Evolutionary conservation across 2,329 filamentous ascomycete species (phyloP).

Genomic region (Mollisiaceae sp.): DNA sequence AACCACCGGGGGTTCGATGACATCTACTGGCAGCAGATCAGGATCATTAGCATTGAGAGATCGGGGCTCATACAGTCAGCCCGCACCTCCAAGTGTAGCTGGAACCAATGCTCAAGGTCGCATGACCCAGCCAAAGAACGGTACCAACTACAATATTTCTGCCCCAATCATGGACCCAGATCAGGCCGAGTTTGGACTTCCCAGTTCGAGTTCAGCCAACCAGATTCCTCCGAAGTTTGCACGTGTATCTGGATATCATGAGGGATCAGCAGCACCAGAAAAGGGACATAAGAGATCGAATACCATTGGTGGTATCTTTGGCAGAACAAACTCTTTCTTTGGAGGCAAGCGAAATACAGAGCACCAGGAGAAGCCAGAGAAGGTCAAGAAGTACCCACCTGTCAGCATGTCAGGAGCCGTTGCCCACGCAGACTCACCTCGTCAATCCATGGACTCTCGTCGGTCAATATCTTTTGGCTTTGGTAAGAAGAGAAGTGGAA

Average conservation of each 20-base stretch:
- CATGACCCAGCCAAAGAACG: slow-evolving; percentile 75
- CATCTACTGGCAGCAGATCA: slow-evolving; percentile 59
- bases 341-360: slow-evolving; percentile 53
- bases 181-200: slow-evolving; percentile 62
- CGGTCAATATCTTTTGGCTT: slow-evolving; percentile 74
- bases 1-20: slow-evolving; percentile 81
- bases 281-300: slow-evolving; percentile 69
- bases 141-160: slow-evolving; percentile 74
- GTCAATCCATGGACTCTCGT: slow-evolving; percentile 74
- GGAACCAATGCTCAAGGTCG: slow-evolving; percentile 88
- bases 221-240: slow-evolving; percentile 61
- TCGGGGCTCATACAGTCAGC: slow-evolving; percentile 84
- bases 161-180: slow-evolving; percentile 61
- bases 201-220: slow-evolving; percentile 52
- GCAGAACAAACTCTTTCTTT: slow-evolving; percentile 81
- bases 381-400: slow-evolving; percentile 76
- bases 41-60: slow-evolving; percentile 64
- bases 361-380: slow-evolving; percentile 63
- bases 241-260: slow-evolving; percentile 57
- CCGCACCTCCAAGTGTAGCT: slow-evolving; percentile 83
- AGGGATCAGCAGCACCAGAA: slow-evolving; percentile 43
- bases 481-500: slow-evolving; percentile 73
- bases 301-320: slow-evolving; percentile 83
- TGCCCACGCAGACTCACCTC: slow-evolving; percentile 44
- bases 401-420: slow-evolving; percentile 83